A percentile compares a stretch with the other conserved stretches of the same genome.
These are phyloP conservation scores for Stentor roeselii DNA, from an alignment of 73 alveolate genomes.

Conservation along the genomic window DNA sequence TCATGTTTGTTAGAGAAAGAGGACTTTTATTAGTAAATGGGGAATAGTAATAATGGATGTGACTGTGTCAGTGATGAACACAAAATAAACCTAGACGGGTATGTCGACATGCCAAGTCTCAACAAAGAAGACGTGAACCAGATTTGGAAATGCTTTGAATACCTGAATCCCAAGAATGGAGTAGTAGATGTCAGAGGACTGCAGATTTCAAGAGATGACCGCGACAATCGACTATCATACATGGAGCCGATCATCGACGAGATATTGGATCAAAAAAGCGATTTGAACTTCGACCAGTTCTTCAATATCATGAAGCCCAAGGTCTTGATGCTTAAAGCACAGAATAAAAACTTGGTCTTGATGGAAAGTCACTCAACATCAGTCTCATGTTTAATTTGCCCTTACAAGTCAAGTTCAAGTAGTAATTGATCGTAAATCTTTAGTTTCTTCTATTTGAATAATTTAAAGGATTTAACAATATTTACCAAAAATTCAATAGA, in stretches of 20 bases:
- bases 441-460: too few species aligned
- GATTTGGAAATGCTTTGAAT: constrained; percentile 14
- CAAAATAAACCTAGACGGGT: neutral
- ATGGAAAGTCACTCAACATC: neutral
- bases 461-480: too few species aligned
- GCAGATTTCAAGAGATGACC: neutral
- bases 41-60: neutral
- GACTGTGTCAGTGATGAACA: neutral
- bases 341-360: neutral
- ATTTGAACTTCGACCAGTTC: constrained; percentile 7
- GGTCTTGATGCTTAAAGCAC: neutral
- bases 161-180: neutral
- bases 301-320: constrained; percentile 12
- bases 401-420: constrained; percentile 15
- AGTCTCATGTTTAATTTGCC: constrained; percentile 19
- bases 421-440: too few species aligned
- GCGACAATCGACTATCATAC: neutral
- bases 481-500: too few species aligned
- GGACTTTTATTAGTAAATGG: too few species aligned
- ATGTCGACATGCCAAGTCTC: neutral
- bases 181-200: neutral
- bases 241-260: neutral
- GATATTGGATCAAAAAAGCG: neutral
- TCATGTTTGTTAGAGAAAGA: neutral
- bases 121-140: constrained; percentile 15